Evolutionary conservation across 139 green algal species (phyloP), one percentile per base, ranked within the genome.

Genomic region (Trebouxia sp.): DNA sequence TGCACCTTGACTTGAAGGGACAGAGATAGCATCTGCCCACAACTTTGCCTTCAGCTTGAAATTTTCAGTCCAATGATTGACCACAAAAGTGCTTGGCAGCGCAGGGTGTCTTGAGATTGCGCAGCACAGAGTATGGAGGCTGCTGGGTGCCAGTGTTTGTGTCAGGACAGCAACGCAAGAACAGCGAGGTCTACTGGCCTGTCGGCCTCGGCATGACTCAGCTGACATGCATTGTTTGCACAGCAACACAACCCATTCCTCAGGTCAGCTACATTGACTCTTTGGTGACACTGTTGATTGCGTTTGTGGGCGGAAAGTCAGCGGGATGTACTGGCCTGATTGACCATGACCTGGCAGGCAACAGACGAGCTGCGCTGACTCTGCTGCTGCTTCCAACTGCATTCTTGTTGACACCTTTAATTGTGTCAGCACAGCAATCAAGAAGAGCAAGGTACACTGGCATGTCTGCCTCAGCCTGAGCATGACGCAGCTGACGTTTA

Each of bases 91-190:
- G 22, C 20, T 6, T 58, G 50, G 20, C 50, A 28, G 41, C 78
- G 65, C 66, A 83, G 79, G 79, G 79, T 28, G 80, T 84, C 37
- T 65, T 84, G 72, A 76, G 72, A 24, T 6, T 80, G 30, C 53
- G 56, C 37, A 82, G n/a, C 14, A 62, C 53, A 17, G 83, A 92
- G 8, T 97, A 89, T 81, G 93, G 91, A 4, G 93, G 93, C 20
- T 82, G 78, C 35, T 97, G 94, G 94, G 51, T 91, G 55, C 92
- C 88, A 12, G 70, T 93, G 1, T 94, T 96, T 75, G 85, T 87
- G 22, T 78, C 91, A 1, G 47, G 79, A 9, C 38, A 65, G 26
- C 77, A 78, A 66, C 78, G 85, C 47, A 86, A 89, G 76, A 82
- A 78, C 43, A 75, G 47, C 6, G 90, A 97, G 81, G 76, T 85